These are phyloP conservation scores for Graphilbum fragrans DNA, from an alignment of 2,329 filamentous ascomycete genomes.

Conservation along the genomic window DNA sequence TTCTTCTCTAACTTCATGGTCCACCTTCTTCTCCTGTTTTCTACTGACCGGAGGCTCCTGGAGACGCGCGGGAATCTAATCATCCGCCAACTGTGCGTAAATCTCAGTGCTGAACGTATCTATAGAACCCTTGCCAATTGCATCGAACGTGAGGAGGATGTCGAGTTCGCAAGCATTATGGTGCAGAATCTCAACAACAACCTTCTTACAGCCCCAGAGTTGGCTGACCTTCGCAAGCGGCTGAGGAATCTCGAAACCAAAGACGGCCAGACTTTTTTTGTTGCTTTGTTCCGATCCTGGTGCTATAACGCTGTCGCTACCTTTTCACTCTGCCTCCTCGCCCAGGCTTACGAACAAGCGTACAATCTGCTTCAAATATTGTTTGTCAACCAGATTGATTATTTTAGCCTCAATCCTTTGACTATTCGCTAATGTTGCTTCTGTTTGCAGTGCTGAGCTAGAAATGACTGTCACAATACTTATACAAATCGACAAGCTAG, in stretches of 20 bases:
- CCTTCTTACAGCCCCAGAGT: conserved; percentile 89
- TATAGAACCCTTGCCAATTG: conserved; percentile 93
- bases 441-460: conserved; percentile 62
- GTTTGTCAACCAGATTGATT: conserved; percentile 34
- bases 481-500: conserved; percentile 97
- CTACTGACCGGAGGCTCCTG: conserved; percentile 79
- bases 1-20: conserved; percentile 99
- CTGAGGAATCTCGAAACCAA: conserved; percentile 82
- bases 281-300: conserved; percentile 90
- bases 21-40: conserved; percentile 87
- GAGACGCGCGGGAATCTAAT: conserved; percentile 93
- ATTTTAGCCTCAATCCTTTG: not conserved
- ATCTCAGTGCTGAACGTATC: conserved; percentile 85
- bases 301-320: conserved; percentile 97
- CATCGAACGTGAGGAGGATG: conserved; percentile 92
- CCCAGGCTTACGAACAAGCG: conserved; percentile 95
- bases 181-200: conserved; percentile 99
- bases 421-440: not conserved
- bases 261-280: conserved; percentile 92
- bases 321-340: conserved; percentile 87
- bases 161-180: conserved; percentile 99
- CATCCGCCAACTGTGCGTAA: conserved; percentile 87
- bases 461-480: conserved; percentile 99
- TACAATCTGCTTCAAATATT: conserved; percentile 95
- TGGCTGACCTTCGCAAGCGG: conserved; percentile 81